These are phyloP conservation scores for Leccinum longicurvipes DNA, from an alignment of 768 basidiomycete species.

Conservation along the genomic window DNA sequence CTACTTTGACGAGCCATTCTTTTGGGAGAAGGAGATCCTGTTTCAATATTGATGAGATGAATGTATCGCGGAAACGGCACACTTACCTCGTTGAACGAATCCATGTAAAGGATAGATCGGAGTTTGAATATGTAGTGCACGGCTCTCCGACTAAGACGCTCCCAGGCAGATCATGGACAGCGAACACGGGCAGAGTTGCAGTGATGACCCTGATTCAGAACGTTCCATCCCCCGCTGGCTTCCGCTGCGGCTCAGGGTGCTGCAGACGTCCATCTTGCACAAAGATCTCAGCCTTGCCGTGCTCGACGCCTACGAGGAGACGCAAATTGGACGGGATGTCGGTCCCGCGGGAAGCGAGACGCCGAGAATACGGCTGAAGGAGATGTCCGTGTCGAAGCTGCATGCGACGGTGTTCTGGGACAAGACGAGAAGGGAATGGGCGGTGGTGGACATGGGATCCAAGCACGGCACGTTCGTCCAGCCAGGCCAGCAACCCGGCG, in stretches of 20 bases:
- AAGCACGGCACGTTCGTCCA: slow-evolving; percentile 78
- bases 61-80: background rate
- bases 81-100: slow-evolving; percentile 38
- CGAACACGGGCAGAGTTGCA: slow-evolving; percentile 2
- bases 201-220: slow-evolving; percentile 51
- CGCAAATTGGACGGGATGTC: slow-evolving; percentile 73
- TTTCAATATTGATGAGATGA: background rate
- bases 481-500: slow-evolving; percentile 14
- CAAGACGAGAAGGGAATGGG: slow-evolving; percentile 55
- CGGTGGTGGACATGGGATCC: slow-evolving; percentile 80
- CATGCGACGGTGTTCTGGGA: slow-evolving; percentile 80
- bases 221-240: slow-evolving; percentile 32
- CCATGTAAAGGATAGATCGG: slow-evolving; percentile 36
- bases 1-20: slow-evolving; percentile 73
- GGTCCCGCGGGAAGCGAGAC: slow-evolving; percentile 46
- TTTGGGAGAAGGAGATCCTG: slow-evolving; percentile 60
- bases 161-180: slow-evolving; percentile 9
- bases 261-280: slow-evolving; percentile 45
- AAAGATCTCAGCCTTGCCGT: slow-evolving; percentile 51
- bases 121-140: slow-evolving; percentile 16
- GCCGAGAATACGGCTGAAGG: slow-evolving; percentile 72
- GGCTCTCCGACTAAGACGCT: background rate
- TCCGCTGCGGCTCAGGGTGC: slow-evolving; percentile 38
- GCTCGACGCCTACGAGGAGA: slow-evolving; percentile 59
- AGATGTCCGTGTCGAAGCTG: slow-evolving; percentile 80